Conservation (phyloP, 441 rosid genomes). For the Pelargonium myrrhifolium region DNA sequence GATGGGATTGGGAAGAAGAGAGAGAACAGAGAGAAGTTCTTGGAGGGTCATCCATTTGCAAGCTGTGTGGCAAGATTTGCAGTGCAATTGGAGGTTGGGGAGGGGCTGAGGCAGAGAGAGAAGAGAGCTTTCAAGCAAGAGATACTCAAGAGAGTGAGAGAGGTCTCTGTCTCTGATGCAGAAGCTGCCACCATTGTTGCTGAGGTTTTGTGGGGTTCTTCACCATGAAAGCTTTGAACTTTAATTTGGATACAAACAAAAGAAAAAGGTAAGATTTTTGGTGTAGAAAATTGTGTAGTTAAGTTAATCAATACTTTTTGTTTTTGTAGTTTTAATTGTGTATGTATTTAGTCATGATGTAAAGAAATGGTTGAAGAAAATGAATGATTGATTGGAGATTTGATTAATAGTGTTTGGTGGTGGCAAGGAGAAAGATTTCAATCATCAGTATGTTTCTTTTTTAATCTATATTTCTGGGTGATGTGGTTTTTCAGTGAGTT, state of each 20-base stretch:
- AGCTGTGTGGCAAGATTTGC: conserved; percentile 66
- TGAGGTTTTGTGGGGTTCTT: conserved; percentile 72
- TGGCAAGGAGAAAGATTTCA: too few relatives aligned
- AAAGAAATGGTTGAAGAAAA: conserved; percentile 1
- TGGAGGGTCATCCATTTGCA: conserved; percentile 53
- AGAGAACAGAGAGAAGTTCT: conserved; percentile 26
- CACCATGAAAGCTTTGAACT: conserved; percentile 27
- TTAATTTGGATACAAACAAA: not conserved
- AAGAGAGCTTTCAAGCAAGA: conserved; percentile 50
- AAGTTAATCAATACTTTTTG: not conserved
- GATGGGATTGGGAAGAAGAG: conserved; percentile 21
- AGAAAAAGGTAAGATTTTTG: not conserved
- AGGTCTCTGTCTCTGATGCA: conserved; percentile 40
- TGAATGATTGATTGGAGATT: not conserved
- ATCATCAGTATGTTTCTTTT: too few relatives aligned
- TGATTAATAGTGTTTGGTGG: too few relatives aligned
- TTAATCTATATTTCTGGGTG: too few relatives aligned
- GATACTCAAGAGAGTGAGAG: conserved; percentile 39
- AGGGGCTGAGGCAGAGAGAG: conserved; percentile 64
- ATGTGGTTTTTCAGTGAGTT: too few relatives aligned
- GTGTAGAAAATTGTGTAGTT: not conserved
- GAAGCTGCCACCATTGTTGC: conserved; percentile 59
- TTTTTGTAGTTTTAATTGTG: not conserved
- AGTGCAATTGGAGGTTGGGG: conserved; percentile 67
- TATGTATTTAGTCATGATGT: conserved; percentile 2